Percentiles rank a stretch among this genome's conserved stretches.
Evolutionary conservation across 352 stramenopile genomes (phyloP).

Genomic region (Pythium phragmiticola): DNA sequence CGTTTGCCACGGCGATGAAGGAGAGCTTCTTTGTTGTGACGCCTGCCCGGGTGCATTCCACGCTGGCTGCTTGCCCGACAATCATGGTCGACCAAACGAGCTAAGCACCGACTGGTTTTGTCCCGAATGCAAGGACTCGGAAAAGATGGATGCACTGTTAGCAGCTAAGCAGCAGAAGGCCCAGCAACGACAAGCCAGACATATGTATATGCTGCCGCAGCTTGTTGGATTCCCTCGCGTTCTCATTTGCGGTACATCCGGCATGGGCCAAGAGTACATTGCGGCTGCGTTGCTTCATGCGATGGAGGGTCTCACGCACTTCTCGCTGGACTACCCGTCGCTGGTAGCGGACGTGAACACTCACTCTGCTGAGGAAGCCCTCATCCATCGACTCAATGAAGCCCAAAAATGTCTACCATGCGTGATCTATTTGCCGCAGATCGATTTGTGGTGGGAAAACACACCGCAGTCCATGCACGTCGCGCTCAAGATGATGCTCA

Average conservation of each 20-base stretch:
- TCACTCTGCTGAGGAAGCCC: slow-evolving; percentile 69
- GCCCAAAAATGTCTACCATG: slow-evolving; percentile 77
- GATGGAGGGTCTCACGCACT: slow-evolving; percentile 73
- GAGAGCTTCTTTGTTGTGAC: slow-evolving; percentile 59
- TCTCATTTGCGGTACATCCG: slow-evolving; percentile 52
- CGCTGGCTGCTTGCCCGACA: slow-evolving; percentile 34
- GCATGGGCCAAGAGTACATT: slow-evolving; percentile 78
- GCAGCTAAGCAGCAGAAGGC: slow-evolving; percentile 20
- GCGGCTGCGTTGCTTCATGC: slow-evolving; percentile 62
- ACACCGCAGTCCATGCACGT: slow-evolving; percentile 71
- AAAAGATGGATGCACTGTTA: slow-evolving; percentile 29
- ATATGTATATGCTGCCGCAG: slow-evolving; percentile 42
- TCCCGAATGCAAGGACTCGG: slow-evolving; percentile 39
- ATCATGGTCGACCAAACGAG: slow-evolving; percentile 14
- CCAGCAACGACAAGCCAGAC: slow-evolving; percentile 21
- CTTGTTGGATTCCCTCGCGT: slow-evolving; percentile 68
- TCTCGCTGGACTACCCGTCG: slow-evolving; percentile 80
- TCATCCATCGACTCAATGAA: slow-evolving; percentile 68
- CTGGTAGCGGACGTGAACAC: slow-evolving; percentile 69
- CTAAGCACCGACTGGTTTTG: slow-evolving; percentile 52
- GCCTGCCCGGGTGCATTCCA: slow-evolving; percentile 68
- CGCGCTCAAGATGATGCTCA: slow-evolving; percentile 80
- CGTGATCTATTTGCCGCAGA: slow-evolving; percentile 75
- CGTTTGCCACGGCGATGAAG: slow-evolving; percentile 62
- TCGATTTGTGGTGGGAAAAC: slow-evolving; percentile 76